phyloP scores from a whole-genome alignment of 768 basidiomycete genomes.

The Holtermannia corniformis region DNA sequence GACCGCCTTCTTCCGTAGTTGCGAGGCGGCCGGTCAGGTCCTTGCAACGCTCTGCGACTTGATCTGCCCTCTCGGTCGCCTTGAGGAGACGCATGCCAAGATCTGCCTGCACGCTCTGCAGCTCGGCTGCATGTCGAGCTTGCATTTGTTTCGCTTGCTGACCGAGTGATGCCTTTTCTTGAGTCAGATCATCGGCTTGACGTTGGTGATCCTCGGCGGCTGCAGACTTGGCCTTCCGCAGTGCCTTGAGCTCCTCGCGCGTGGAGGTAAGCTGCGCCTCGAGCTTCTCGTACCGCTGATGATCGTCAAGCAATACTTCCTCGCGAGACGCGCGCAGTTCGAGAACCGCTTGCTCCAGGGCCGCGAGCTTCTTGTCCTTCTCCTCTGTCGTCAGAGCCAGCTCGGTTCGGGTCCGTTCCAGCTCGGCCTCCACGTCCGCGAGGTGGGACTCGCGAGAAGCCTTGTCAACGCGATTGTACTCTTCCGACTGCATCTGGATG shows the following conservation, averaged over 20 bases:
- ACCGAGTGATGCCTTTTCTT: not conserved
- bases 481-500: not conserved
- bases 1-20: not conserved
- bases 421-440: conserved; percentile 5
- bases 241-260: too few relatives aligned
- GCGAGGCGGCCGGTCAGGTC: not conserved
- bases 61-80: not conserved
- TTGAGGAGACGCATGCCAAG: not conserved
- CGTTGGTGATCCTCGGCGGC: too few relatives aligned
- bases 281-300: conserved; percentile 14
- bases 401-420: conserved; percentile 19
- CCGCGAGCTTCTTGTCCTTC: conserved; percentile 18
- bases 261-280: not conserved
- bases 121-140: not conserved
- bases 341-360: conserved; percentile 23
- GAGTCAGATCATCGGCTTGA: too few relatives aligned
- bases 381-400: conserved; percentile 19
- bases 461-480: not conserved
- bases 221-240: too few relatives aligned
- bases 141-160: conserved; percentile 1
- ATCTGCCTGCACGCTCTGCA: not conserved
- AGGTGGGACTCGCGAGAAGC: not conserved
- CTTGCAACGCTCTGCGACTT: not conserved
- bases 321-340: conserved; percentile 26
- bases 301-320: conserved; percentile 27